Conservation (phyloP, 495 filamentous ascomycete genomes). For the Pseudomonodictys pantanalensis region DNA sequence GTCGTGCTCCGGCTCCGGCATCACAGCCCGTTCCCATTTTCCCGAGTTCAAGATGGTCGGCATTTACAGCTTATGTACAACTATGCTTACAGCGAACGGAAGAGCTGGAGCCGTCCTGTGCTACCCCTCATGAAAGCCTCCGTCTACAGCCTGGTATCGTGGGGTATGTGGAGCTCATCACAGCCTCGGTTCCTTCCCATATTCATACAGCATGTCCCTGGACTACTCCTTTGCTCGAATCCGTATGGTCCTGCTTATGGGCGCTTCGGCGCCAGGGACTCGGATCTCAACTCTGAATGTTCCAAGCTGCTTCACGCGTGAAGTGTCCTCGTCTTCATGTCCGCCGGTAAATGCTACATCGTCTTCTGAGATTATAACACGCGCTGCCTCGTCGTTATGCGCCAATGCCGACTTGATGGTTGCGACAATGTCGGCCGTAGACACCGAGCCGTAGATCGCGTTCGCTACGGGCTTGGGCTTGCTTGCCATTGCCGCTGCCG, state of each 20-base stretch:
- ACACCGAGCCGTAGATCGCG: conserved; percentile 58
- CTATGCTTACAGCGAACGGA: conserved; percentile 13
- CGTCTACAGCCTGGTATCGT: background rate
- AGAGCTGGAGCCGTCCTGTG: background rate
- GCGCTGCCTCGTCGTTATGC: conserved; percentile 48
- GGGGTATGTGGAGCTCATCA: too few relatives aligned
- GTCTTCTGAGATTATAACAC: conserved; percentile 51
- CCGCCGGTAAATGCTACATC: conserved; percentile 50
- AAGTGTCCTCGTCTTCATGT: conserved; percentile 25
- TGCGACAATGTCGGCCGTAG: conserved; percentile 51
- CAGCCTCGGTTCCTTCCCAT: too few relatives aligned
- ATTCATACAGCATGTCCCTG: too few relatives aligned
- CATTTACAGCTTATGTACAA: conserved; percentile 19
- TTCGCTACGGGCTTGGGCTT: conserved; percentile 25
- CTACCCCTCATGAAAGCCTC: too few relatives aligned
- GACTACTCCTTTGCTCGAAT: conserved; percentile 39
- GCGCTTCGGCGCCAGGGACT: conserved; percentile 48
- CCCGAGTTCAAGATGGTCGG: conserved; percentile 1
- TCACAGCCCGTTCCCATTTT: conserved; percentile 18
- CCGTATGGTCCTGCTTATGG: conserved; percentile 47
- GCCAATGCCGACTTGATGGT: conserved; percentile 49
- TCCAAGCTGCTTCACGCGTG: conserved; percentile 54
- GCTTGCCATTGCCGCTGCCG: conserved; percentile 32
- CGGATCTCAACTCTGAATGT: conserved; percentile 53
- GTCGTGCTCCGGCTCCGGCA: conserved; percentile 24